Base-by-base conservation (phyloP, 768 basidiomycete genomes). In the Leccinum ochraceum region DNA sequence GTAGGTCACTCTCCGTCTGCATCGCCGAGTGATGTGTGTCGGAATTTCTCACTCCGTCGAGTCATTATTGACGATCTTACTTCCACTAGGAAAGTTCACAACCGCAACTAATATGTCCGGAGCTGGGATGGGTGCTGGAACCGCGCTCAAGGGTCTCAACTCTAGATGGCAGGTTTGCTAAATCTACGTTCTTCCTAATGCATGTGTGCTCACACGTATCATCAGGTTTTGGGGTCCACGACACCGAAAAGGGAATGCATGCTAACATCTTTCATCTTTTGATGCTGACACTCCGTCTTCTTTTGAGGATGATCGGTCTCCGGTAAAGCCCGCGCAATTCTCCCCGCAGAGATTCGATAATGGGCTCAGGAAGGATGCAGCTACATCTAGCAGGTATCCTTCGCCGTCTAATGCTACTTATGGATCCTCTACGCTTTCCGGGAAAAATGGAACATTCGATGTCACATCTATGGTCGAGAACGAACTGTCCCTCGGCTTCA, bases 151-250 rank as follows among this genome's bases (percentile, higher is more conserved):
- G 68, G 71, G 75, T 32, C 77, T 86, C 46, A 84, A 81, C 70
- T 76, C 85, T 53, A 83, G 87, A 49, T 89, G 88, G 88, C 86
- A 88, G 83, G 88, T 84, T 57, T 53, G 82, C 76, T 60, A 10
- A 52, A 56, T 49, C 57, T 64, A 54, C 36, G 32, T 59, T 53
- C 36, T 30, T 59, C 59, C 20, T 58, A 57, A 36, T 54, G 56
- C 46, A 44, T 46, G 50, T 65, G 36, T 4, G 50, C 58, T 61
- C 46, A 68, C 52, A 56, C 58, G 36, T 61, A 17, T 22, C 26
- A 6, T 53, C 59, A 88, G 87, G 85, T 87, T 57, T 89, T 87
- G 87, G 79, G 78, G 54, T 76, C 81, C 64, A 68, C 77, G 42
- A 69, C 80, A 30, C 78, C 85, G 4, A 81, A 78, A 66, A 79